phyloP scores from a whole-genome alignment of 306 rosid species.

The Quercus parvula region DNA sequence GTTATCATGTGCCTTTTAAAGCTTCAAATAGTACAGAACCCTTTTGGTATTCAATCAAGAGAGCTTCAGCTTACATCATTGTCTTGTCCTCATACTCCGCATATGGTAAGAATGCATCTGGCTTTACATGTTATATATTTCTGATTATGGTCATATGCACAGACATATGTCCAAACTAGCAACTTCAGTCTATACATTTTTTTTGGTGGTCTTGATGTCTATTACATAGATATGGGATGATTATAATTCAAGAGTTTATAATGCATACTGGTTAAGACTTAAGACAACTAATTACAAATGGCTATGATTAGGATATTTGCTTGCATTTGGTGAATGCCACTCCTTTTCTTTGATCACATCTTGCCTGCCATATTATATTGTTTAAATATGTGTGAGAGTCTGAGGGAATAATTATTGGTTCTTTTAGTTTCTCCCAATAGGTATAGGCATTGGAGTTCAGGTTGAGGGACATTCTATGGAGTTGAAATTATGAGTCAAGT shows the following conservation, averaged over 20 bases:
- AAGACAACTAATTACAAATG: background rate
- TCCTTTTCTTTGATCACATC: background rate
- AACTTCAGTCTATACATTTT: background rate
- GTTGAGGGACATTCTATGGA: too few species aligned
- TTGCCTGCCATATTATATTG: background rate
- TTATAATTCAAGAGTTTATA: background rate
- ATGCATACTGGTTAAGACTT: background rate
- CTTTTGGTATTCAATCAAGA: conserved; percentile 70
- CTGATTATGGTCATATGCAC: background rate
- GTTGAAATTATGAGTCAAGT: too few species aligned
- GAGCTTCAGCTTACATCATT: conserved; percentile 75
- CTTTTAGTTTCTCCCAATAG: too few species aligned
- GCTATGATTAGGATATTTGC: background rate
- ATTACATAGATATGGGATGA: background rate
- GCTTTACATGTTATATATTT: background rate
- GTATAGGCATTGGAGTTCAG: too few species aligned
- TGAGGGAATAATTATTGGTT: too few species aligned
- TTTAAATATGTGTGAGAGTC: too few species aligned
- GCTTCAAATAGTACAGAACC: conserved; percentile 57
- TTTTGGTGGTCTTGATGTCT: background rate
- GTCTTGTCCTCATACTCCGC: conserved; percentile 77
- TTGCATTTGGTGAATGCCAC: background rate
- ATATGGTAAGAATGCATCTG: conserved; percentile 36
- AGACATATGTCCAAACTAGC: background rate
- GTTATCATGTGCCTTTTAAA: conserved; percentile 47